Base-by-base conservation (phyloP, 75 land plant species). In the Picea glauca region DNA sequence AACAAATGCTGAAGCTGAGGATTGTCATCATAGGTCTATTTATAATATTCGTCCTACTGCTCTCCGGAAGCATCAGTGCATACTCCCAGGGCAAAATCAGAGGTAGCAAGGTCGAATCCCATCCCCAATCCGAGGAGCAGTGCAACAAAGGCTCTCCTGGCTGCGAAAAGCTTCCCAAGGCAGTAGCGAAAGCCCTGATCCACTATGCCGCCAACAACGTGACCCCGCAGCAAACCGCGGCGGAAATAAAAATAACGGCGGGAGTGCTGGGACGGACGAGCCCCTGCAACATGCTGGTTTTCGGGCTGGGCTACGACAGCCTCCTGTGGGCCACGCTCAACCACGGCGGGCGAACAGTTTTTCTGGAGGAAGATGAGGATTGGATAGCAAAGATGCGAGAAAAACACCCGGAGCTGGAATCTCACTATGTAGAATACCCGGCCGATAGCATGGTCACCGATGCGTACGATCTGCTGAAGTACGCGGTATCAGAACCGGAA, bases 261-360 rank as follows among this genome's bases (percentile, higher is more conserved):
- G 20, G 31, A 2, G 80, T 84, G 0, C 54, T 84, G 58, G 32
- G 40, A 31, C 13, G 40, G 8, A 35, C 35, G 13, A 76, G 75
- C 64, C 84, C 86, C 26, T 84, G 86, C 86, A 84, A 84, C 62
- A 72, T 84, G 56, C 84, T 84, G 23, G 84, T 84, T 13, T 84
- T 77, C 58, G 86, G 86, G 56, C 80, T 84, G 60, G 85, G 86
- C 58, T 35, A 68, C 60, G 86, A 84, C 26, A 84, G 86, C 62
- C 63, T 78, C 40, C 58, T 84, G 64, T 84, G 86, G 86, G 43
- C 43, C 6, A 67, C 79, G 12, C 80, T 84, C 62, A 84, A 84
- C 60, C 43, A 72, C 7, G 80, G 84, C 46, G 86, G 86, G n/a
- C 62, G 77, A 30, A 84, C 86, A 0, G 80, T 84, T 59, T 84